Conservation (phyloP, 1,139 yeast genomes). For the Starmera stellimalicola region DNA sequence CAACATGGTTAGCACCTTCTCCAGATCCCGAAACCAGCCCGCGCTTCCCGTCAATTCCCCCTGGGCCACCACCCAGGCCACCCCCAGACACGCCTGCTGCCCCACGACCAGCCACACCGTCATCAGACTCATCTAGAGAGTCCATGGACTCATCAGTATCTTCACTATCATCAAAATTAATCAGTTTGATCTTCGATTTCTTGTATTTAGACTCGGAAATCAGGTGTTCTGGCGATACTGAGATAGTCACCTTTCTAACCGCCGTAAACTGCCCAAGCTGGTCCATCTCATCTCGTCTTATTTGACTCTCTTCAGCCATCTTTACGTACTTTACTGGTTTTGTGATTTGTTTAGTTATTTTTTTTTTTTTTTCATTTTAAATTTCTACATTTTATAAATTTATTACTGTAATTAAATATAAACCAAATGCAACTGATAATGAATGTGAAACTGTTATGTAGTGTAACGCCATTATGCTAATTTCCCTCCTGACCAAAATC, state of each 20-base stretch:
- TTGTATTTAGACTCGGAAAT: background rate
- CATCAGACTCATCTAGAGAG: slow-evolving; percentile 15
- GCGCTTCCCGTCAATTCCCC: no score
- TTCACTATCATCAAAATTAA: background rate
- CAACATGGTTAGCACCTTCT: no score
- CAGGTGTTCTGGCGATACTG: background rate
- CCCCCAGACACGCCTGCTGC: no score
- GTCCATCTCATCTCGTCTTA: slow-evolving; percentile 1
- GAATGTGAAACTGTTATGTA: no score
- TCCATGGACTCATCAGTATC: no score
- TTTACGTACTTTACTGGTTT: background rate
- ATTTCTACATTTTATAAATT: no score
- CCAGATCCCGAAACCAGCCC: no score
- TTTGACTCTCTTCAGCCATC: background rate
- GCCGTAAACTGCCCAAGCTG: background rate
- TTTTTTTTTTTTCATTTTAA: background rate
- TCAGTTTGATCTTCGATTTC: background rate
- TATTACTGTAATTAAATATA: no score
- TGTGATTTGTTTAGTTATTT: background rate
- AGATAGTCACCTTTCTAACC: background rate
- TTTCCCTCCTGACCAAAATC: slow-evolving; percentile 98
- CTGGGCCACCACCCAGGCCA: no score
- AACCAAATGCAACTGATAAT: no score
- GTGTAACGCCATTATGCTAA: no score
- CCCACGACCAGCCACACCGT: slow-evolving; percentile 6